Conservation (phyloP, 2,329 filamentous ascomycete species). For the Nectriaceae sp. region DNA sequence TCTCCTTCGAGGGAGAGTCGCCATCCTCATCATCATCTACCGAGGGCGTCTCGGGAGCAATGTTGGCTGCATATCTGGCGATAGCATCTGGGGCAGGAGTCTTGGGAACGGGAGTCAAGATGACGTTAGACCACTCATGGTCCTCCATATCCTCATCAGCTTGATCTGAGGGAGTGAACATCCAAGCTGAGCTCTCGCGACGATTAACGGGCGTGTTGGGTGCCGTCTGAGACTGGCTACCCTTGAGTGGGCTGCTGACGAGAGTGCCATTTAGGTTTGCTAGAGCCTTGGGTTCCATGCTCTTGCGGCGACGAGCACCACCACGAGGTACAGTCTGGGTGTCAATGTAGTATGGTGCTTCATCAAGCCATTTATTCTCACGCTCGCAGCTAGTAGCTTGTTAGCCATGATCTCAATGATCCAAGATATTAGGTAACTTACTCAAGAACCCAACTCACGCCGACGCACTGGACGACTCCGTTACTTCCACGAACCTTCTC, state of each 20-base stretch:
- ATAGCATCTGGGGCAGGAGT: slow-evolving; percentile 59
- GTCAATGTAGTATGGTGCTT: slow-evolving; percentile 69
- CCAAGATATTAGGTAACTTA: slow-evolving; percentile 47
- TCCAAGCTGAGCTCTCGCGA: slow-evolving; percentile 57
- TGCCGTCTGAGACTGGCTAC: slow-evolving; percentile 34
- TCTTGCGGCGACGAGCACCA: slow-evolving; percentile 72
- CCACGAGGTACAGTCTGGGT: slow-evolving; percentile 68
- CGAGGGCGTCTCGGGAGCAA: slow-evolving; percentile 48
- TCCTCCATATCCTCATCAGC: slow-evolving; percentile 40
- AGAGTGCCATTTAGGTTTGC: slow-evolving; percentile 69
- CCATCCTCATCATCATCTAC: slow-evolving; percentile 34
- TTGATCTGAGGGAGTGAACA: slow-evolving; percentile 53
- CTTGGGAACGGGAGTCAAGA: slow-evolving; percentile 59
- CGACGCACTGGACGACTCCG: slow-evolving; percentile 81
- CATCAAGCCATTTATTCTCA: slow-evolving; percentile 75
- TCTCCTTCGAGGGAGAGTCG: slow-evolving; percentile 35
- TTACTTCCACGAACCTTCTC: slow-evolving; percentile 75
- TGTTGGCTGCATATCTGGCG: slow-evolving; percentile 52
- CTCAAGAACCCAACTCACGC: slow-evolving; percentile 87
- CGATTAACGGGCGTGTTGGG: slow-evolving; percentile 53
- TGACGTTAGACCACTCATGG: slow-evolving; percentile 43
- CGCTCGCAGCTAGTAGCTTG: slow-evolving; percentile 64
- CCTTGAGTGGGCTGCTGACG: slow-evolving; percentile 44
- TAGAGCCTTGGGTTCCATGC: slow-evolving; percentile 75
- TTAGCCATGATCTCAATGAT: slow-evolving; percentile 26